Percentiles rank a stretch among this genome's conserved stretches.
phyloP scores from a whole-genome alignment of 208 protist species.

The Phytomonas serpens region DNA sequence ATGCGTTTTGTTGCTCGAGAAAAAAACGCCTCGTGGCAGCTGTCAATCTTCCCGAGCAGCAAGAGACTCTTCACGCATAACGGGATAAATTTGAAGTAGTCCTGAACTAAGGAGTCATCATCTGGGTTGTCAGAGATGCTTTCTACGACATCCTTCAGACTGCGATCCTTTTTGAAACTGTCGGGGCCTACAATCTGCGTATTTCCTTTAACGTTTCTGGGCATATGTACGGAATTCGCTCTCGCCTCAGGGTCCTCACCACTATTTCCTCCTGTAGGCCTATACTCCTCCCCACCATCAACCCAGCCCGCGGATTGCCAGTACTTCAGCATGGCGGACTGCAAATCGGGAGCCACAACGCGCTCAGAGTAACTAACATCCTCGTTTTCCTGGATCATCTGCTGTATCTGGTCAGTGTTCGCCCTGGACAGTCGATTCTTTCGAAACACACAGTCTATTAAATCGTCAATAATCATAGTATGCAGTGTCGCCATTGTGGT shows the following conservation, averaged over 20 bases:
- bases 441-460: conserved; percentile 71
- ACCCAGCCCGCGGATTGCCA: conserved; percentile 16
- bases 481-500: conserved; percentile 43
- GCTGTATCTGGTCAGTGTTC: conserved; percentile 44
- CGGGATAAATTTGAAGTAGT: conserved; percentile 70
- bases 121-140: conserved; percentile 51
- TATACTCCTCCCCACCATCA: neutral
- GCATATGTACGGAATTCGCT: neutral
- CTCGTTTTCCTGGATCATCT: conserved; percentile 39
- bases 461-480: conserved; percentile 52
- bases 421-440: conserved; percentile 51
- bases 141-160: conserved; percentile 32
- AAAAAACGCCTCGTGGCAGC: conserved; percentile 71
- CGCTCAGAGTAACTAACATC: conserved; percentile 14
- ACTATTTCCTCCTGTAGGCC: neutral
- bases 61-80: conserved; percentile 63
- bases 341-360: conserved; percentile 23
- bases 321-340: conserved; percentile 31
- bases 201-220: neutral
- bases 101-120: conserved; percentile 27
- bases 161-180: conserved; percentile 11
- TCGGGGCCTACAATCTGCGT: neutral
- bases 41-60: conserved; percentile 46
- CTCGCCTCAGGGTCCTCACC: conserved; percentile 9
- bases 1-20: conserved; percentile 46